Conservation (phyloP, 2,329 filamentous ascomycete species). For the Alternaria incomplexa region DNA sequence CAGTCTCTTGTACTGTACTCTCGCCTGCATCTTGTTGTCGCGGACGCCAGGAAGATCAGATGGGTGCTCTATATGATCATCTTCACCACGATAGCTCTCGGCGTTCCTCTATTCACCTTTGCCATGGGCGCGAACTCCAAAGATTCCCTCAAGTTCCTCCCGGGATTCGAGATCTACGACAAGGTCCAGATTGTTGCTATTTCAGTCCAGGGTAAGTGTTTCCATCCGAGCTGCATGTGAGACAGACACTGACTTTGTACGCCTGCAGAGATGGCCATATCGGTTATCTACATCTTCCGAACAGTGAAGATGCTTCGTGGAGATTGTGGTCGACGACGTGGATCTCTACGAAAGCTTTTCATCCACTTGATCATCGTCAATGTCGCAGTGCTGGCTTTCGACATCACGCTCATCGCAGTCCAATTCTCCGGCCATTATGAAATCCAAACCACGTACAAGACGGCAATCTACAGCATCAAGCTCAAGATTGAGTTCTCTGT, state of each 20-base stretch:
- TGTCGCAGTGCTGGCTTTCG: constrained; percentile 46
- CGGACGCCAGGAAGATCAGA: constrained; percentile 44
- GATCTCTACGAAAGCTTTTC: constrained; percentile 11
- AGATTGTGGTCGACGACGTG: constrained; percentile 5
- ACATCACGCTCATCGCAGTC: constrained; percentile 47
- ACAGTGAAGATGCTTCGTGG: constrained; percentile 11
- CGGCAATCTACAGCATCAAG: constrained; percentile 51
- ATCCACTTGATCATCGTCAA: constrained; percentile 45
- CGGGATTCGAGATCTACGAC: constrained; percentile 43
- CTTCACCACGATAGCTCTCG: constrained; percentile 52
- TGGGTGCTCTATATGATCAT: constrained; percentile 63
- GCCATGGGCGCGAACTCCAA: constrained; percentile 56
- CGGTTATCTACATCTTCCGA: constrained; percentile 21
- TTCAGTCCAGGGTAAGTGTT: constrained; percentile 29
- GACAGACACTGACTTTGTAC: background rate
- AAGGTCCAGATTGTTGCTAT: constrained; percentile 47
- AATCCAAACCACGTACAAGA: constrained; percentile 48
- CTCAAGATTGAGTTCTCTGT: constrained; percentile 61
- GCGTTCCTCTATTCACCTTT: constrained; percentile 51
- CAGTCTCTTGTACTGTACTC: constrained; percentile 67
- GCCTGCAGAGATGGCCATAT: constrained; percentile 28
- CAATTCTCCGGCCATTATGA: constrained; percentile 48
- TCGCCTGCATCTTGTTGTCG: constrained; percentile 62
- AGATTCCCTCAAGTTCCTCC: constrained; percentile 34
- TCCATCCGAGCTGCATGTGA: background rate